phyloP scores from a whole-genome alignment of 176 grass and related monocot species.

The sorghum (Sorghum bicolor) region DNA sequence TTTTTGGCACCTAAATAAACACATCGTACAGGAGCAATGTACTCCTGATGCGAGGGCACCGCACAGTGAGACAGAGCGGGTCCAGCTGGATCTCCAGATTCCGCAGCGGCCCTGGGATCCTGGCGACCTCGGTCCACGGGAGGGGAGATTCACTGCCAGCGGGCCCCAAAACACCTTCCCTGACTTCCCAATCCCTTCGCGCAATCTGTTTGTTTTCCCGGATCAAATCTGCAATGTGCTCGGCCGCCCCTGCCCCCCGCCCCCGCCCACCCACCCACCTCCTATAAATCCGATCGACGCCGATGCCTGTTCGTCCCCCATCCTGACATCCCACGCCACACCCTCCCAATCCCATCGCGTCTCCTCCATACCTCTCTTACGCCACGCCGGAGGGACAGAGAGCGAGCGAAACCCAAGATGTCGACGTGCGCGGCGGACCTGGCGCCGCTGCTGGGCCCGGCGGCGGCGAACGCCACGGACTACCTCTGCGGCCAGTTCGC shows the following conservation, averaged over 20 bases:
- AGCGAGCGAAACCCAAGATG: conserved; percentile 25
- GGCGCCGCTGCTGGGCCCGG: conserved; percentile 56
- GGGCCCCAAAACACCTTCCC: background rate
- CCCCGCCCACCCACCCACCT: background rate
- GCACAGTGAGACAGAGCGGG: background rate
- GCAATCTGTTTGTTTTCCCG: background rate
- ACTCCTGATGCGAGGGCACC: background rate
- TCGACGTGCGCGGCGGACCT: conserved; percentile 69
- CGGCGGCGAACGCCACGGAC: conserved; percentile 59
- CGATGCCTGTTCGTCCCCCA: background rate
- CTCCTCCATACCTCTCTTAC: background rate
- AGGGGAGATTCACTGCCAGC: conserved; percentile 37
- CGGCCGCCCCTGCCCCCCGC: background rate
- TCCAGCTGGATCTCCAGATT: conserved; percentile 1
- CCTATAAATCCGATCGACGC: conserved; percentile 31
- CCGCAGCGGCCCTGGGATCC: background rate
- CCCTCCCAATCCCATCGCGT: background rate
- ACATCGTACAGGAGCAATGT: background rate
- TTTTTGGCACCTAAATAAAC: too few species aligned
- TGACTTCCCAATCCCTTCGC: too few species aligned
- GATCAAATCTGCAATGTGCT: background rate
- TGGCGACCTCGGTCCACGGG: background rate
- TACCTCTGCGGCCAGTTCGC: conserved; percentile 63
- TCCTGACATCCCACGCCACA: conserved; percentile 5
- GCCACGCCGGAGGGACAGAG: background rate